Evolutionary conservation across 2,329 filamentous ascomycete genomes (phyloP).

Genomic region (Aspergillus calidoustus): DNA sequence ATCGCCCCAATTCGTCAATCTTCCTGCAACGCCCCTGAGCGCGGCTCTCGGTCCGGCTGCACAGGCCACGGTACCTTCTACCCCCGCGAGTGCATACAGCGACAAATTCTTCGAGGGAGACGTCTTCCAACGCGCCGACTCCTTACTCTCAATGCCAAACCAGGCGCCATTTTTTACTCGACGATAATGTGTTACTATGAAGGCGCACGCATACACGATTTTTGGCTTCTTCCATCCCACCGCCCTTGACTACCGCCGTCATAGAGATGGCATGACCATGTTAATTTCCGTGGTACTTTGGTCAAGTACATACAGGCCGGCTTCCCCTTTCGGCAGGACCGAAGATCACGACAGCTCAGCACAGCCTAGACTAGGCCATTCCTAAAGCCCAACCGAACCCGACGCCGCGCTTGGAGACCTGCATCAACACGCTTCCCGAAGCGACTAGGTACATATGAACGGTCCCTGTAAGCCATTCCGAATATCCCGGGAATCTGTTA

Average conservation of each 20-base stretch:
- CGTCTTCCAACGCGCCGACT: slow-evolving; percentile 55
- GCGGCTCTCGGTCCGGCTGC: slow-evolving; percentile 87
- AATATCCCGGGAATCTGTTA: background rate
- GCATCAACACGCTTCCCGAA: slow-evolving; percentile 4
- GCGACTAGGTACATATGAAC: slow-evolving; percentile 4
- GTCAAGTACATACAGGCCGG: background rate
- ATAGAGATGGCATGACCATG: background rate
- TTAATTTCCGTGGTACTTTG: background rate
- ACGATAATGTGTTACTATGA: slow-evolving; percentile 42
- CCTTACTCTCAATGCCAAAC: slow-evolving; percentile 49
- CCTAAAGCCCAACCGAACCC: background rate
- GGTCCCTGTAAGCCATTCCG: background rate
- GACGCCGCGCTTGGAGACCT: slow-evolving; percentile 1
- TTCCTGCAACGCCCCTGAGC: slow-evolving; percentile 86
- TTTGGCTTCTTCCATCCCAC: background rate
- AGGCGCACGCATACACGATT: slow-evolving; percentile 39
- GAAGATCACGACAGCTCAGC: background rate
- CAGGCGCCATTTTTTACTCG: slow-evolving; percentile 48
- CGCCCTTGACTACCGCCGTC: background rate
- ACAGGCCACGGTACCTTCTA: slow-evolving; percentile 81
- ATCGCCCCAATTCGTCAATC: slow-evolving; percentile 57
- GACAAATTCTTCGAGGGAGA: slow-evolving; percentile 55
- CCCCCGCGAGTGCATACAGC: slow-evolving; percentile 53
- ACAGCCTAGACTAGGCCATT: background rate
- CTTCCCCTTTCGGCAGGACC: slow-evolving; percentile 4